Percentiles rank a stretch among this genome's conserved stretches.
Evolutionary conservation across 441 rosid genomes (phyloP).

Genomic region (Raphanus hybrid): DNA sequence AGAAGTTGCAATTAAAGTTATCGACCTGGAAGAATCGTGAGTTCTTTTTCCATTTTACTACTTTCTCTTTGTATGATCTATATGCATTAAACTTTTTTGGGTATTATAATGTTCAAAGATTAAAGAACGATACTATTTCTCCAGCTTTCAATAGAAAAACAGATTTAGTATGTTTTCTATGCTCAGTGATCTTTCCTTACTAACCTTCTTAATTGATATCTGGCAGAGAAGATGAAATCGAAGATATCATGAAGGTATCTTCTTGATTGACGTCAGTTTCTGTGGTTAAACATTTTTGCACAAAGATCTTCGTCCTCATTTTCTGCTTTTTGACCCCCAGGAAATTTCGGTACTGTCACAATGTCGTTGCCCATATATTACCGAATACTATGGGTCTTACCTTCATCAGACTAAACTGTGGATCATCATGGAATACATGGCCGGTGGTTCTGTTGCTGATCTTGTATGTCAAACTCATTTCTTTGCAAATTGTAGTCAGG

Average conservation of each 20-base stretch:
- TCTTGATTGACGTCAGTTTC: constrained; percentile 13
- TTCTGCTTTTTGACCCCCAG: constrained; percentile 48
- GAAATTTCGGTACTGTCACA: constrained; percentile 95
- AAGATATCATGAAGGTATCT: constrained; percentile 89
- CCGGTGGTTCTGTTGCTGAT: constrained; percentile 99
- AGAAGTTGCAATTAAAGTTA: too few species aligned
- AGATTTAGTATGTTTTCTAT: constrained; percentile 5
- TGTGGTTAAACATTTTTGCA: constrained; percentile 14
- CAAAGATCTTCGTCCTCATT: constrained; percentile 39
- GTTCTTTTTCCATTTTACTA: too few species aligned
- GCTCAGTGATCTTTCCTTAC: background rate
- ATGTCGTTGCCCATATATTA: constrained; percentile 89
- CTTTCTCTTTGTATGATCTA: too few species aligned
- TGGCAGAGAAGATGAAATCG: constrained; percentile 95
- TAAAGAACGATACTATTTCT: background rate
- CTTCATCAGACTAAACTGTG: constrained; percentile 93
- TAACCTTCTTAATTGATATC: constrained; percentile 23
- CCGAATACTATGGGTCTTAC: constrained; percentile 92
- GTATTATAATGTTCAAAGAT: background rate
- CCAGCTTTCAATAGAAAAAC: background rate
- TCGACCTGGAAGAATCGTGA: too few species aligned
- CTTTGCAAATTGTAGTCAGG: constrained; percentile 15
- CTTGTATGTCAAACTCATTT: constrained; percentile 69
- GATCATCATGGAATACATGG: constrained; percentile 99
- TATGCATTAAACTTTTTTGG: too few species aligned